Evolutionary conservation across 805 yeast genomes (phyloP).

Genomic region (Pichia californica): DNA sequence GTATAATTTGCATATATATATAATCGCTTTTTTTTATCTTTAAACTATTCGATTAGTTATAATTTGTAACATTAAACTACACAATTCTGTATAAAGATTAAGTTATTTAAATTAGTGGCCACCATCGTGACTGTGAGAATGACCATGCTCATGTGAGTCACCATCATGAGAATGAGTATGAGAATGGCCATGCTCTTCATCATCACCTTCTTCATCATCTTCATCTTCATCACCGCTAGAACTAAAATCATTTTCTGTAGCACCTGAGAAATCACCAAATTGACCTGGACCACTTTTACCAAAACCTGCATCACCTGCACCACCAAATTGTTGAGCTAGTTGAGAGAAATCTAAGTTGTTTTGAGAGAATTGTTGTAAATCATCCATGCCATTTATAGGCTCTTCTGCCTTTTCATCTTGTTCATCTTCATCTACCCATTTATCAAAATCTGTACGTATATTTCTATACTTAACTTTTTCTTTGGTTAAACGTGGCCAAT

Average conservation of each 20-base stretch:
- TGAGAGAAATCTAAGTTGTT: slow-evolving; percentile 25
- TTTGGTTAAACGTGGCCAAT: slow-evolving; percentile 93
- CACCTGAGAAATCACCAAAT: slow-evolving; percentile 15
- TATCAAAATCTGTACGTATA: slow-evolving; percentile 91
- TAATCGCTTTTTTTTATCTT: no score
- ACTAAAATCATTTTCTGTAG: slow-evolving; percentile 22
- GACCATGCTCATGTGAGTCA: neutral
- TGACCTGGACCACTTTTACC: slow-evolving; percentile 24
- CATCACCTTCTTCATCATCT: slow-evolving; percentile 13
- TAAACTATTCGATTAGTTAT: no score
- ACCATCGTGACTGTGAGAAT: slow-evolving; percentile 2
- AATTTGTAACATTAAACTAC: no score
- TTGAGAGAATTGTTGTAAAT: slow-evolving; percentile 15
- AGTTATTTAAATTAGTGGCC: no score
- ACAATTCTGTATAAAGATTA: no score
- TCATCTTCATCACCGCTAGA: slow-evolving; percentile 27
- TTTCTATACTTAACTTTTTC: slow-evolving; percentile 73
- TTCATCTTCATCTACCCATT: slow-evolving; percentile 98
- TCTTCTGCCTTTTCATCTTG: slow-evolving; percentile 63
- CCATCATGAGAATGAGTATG: slow-evolving; percentile 1
- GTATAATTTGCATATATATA: no score
- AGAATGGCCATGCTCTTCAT: neutral
- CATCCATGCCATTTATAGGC: slow-evolving; percentile 21
- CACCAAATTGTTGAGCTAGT: slow-evolving; percentile 29
- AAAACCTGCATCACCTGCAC: slow-evolving; percentile 49